Evolutionary conservation across 352 stramenopile genomes (phyloP).

Genomic region (Lagenidium sp.): DNA sequence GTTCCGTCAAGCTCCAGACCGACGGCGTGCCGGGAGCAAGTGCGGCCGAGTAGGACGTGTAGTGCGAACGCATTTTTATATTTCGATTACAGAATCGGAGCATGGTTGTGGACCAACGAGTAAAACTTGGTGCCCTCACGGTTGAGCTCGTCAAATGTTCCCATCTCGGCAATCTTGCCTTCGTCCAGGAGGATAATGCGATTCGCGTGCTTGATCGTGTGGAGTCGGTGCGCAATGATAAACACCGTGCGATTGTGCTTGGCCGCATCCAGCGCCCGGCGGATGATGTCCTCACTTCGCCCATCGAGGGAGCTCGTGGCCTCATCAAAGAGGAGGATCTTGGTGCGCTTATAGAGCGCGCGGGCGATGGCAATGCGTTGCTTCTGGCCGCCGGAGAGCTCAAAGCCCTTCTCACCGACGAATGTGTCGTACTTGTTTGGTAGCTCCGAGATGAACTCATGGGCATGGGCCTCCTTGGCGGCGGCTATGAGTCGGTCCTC

Average conservation of each 20-base stretch:
- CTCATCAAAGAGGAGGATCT: constrained; percentile 80
- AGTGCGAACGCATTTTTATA: constrained; percentile 13
- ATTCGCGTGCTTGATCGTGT: constrained; percentile 80
- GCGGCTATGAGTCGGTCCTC: constrained; percentile 44
- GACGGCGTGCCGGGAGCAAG: too few relatives aligned
- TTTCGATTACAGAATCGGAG: constrained; percentile 38
- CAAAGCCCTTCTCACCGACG: constrained; percentile 95
- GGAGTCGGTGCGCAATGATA: constrained; percentile 79
- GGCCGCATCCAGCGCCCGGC: constrained; percentile 47
- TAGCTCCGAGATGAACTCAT: constrained; percentile 79
- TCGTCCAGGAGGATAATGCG: constrained; percentile 79
- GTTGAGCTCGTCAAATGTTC: constrained; percentile 72
- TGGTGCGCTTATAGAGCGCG: constrained; percentile 72
- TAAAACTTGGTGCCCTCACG: constrained; percentile 72
- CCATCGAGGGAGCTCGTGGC: constrained; percentile 79
- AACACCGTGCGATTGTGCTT: constrained; percentile 69
- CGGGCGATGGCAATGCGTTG: constrained; percentile 89
- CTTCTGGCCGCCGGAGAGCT: constrained; percentile 96
- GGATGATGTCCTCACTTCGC: constrained; percentile 74
- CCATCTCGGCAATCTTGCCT: constrained; percentile 66
- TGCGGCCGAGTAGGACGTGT: constrained; percentile 32
- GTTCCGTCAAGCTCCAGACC: constrained; percentile 60
- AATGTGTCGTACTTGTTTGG: constrained; percentile 94
- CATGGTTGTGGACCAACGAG: constrained; percentile 54
- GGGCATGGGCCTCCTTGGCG: constrained; percentile 61